Evolutionary conservation across 208 protist species (phyloP).

Genomic region (Wallacemonas sp.): DNA sequence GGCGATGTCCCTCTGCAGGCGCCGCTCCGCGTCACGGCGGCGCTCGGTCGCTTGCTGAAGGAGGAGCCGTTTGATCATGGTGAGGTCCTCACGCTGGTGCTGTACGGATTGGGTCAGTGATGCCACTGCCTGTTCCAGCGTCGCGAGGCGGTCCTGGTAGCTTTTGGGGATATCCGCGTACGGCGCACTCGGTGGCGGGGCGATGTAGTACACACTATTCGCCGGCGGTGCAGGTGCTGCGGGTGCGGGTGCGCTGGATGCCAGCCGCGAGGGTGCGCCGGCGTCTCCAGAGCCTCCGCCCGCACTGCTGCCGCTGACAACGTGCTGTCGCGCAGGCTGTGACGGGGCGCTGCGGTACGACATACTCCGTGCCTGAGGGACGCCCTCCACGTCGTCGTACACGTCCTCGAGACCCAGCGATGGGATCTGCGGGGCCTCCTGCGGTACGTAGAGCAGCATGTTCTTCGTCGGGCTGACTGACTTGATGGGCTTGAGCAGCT

Average conservation of each 20-base stretch:
- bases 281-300: too few species aligned
- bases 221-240: neutral
- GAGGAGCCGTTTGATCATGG: constrained; percentile 83
- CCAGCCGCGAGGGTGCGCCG: too few species aligned
- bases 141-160: constrained; percentile 51
- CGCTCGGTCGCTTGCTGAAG: constrained; percentile 73
- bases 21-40: constrained; percentile 55
- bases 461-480: constrained; percentile 63
- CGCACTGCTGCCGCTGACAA: neutral
- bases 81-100: constrained; percentile 84
- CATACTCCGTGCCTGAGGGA: neutral
- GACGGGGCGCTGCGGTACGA: neutral
- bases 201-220: constrained; percentile 4
- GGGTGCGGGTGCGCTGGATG: neutral
- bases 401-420: constrained; percentile 1
- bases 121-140: constrained; percentile 73
- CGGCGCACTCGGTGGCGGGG: neutral
- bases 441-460: constrained; percentile 66
- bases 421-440: constrained; percentile 21
- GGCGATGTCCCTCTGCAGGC: constrained; percentile 25
- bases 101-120: constrained; percentile 75
- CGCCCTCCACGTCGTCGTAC: constrained; percentile 30
- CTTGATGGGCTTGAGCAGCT: constrained; percentile 75
- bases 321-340: neutral
- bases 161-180: constrained; percentile 13